Conservation (phyloP, 345 rosid species). For the Physaria fendleri region DNA sequence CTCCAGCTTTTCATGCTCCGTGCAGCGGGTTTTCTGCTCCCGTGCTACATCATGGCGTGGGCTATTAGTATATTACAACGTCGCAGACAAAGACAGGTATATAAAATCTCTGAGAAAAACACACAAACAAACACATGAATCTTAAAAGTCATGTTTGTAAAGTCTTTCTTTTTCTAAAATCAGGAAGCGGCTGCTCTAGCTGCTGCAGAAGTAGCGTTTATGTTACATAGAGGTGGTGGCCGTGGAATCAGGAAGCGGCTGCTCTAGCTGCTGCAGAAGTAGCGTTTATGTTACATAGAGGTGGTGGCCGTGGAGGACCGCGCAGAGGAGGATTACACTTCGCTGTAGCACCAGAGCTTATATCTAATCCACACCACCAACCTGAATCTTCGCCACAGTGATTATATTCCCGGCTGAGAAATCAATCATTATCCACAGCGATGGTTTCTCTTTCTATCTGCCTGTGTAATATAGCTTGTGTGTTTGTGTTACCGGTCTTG, state of each 20-base stretch:
- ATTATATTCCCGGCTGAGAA: not conserved
- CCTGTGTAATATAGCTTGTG: conserved; percentile 18
- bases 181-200: conserved; percentile 94
- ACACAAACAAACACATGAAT: not conserved
- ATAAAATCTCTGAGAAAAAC: not conserved
- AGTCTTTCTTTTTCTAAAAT: not conserved
- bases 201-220: conserved; percentile 84
- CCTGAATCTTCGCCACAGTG: conserved; percentile 11
- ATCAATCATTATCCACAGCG: not conserved
- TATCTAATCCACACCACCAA: conserved; percentile 27
- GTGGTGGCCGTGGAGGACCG: conserved; percentile 56
- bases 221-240: conserved; percentile 58
- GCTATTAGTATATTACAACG: conserved; percentile 90
- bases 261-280: conserved; percentile 83
- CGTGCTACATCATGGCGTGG: conserved; percentile 99
- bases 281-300: conserved; percentile 68
- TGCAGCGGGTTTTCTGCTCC: conserved; percentile 90
- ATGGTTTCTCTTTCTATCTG: conserved; percentile 8
- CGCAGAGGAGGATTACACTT: conserved; percentile 60
- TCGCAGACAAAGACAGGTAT: conserved; percentile 90
- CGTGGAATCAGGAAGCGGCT: conserved; percentile 90
- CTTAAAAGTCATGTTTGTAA: not conserved
- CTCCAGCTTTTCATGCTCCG: conserved; percentile 88
- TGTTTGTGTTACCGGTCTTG: conserved; percentile 16
- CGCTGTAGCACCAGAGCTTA: conserved; percentile 57